These are phyloP conservation scores for Shiraia bambusicola DNA, from an alignment of 2,329 filamentous ascomycete species.

Conservation along the genomic window DNA sequence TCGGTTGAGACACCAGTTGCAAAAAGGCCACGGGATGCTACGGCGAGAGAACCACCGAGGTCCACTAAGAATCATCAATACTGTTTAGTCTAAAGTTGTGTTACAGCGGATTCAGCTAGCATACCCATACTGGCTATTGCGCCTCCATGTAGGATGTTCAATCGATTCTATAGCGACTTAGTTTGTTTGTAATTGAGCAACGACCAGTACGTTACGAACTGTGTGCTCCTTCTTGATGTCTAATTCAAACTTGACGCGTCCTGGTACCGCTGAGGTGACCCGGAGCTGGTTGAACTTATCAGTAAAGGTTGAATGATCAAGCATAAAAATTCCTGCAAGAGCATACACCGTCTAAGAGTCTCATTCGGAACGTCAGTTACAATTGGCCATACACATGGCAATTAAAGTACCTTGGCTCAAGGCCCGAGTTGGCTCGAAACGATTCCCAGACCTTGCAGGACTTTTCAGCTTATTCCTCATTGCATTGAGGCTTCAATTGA, in stretches of 20 bases:
- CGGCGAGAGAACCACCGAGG: conserved; percentile 65
- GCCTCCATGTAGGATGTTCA: conserved; percentile 75
- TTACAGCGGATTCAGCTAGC: background rate
- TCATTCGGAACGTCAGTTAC: conserved; percentile 15
- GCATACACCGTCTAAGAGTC: conserved; percentile 47
- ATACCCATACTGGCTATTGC: conserved; percentile 71
- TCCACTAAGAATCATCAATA: conserved; percentile 51
- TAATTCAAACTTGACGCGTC: conserved; percentile 73
- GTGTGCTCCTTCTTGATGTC: conserved; percentile 75
- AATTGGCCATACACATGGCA: background rate
- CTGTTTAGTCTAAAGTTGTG: background rate
- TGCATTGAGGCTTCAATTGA: background rate
- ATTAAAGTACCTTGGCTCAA: conserved; percentile 76
- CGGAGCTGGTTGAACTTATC: conserved; percentile 56
- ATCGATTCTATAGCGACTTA: conserved; percentile 61
- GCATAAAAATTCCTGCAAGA: background rate
- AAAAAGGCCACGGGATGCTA: conserved; percentile 65
- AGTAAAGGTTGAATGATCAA: background rate
- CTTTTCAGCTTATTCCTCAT: too few relatives aligned
- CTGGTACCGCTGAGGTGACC: conserved; percentile 63
- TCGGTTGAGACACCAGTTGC: conserved; percentile 69
- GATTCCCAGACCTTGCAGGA: conserved; percentile 72
- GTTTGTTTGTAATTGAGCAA: conserved; percentile 1
- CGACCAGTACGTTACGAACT: conserved; percentile 47
- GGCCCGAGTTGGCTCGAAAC: conserved; percentile 79